A percentile compares a stretch with the other conserved stretches of the same genome.
Evolutionary conservation across 2,329 filamentous ascomycete species (phyloP).

Genomic region (Parascedosporium putredinis): DNA sequence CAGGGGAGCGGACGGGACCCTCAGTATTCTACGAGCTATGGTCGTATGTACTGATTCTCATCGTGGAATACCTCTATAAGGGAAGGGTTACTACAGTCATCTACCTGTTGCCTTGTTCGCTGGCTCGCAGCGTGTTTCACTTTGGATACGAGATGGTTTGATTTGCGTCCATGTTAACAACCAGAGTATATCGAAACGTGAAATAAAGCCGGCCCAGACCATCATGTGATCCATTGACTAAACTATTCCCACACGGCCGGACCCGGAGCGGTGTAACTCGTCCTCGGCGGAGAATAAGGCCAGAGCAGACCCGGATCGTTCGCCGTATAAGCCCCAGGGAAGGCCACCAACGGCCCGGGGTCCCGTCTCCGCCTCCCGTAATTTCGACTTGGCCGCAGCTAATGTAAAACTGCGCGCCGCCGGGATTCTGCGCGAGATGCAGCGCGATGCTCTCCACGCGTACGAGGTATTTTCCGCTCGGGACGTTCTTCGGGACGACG

Average conservation of each 20-base stretch:
- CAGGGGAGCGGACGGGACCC: too few species aligned
- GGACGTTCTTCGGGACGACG: constrained; percentile 18
- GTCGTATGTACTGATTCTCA: too few species aligned
- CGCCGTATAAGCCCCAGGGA: constrained; percentile 23
- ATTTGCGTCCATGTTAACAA: too few species aligned
- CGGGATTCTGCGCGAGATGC: constrained; percentile 20
- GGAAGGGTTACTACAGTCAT: too few species aligned
- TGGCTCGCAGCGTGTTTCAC: too few species aligned
- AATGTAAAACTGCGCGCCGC: constrained; percentile 27
- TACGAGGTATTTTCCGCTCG: constrained; percentile 24
- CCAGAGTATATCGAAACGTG: too few species aligned
- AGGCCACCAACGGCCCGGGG: constrained; percentile 19
- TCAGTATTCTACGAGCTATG: too few species aligned
- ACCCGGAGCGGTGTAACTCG: constrained; percentile 22
- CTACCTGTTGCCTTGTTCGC: too few species aligned
- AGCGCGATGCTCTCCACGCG: constrained; percentile 27
- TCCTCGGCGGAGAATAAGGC: constrained; percentile 24
- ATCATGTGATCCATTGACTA: background rate
- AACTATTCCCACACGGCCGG: constrained; percentile 18
- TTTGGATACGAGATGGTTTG: too few species aligned
- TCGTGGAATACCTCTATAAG: too few species aligned
- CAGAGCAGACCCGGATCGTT: constrained; percentile 23
- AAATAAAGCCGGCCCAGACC: too few species aligned
- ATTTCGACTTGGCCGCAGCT: constrained; percentile 25
- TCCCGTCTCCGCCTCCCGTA: constrained; percentile 19